Evolutionary conservation across 2,329 filamentous ascomycete species (phyloP), one percentile per base, ranked within the genome.

Genomic region (Dactylellina sp.): DNA sequence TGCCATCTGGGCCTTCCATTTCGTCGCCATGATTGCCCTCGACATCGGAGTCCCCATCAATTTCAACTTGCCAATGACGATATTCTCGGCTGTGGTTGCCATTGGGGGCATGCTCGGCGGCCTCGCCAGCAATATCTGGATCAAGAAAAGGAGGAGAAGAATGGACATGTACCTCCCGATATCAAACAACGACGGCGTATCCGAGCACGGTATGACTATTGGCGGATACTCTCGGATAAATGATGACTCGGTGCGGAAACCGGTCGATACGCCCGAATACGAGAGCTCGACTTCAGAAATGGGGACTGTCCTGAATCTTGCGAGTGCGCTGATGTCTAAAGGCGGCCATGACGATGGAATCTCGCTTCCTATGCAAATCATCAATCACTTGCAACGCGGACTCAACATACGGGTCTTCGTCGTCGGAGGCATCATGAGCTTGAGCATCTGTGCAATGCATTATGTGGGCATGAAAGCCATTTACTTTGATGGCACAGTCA

Each of bases 1-100:
- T 35, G 71, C 71, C 6, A 75, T 75, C n/a, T 75, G 71, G 71
- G 62, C 71, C 0, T 75, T 70, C 28, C 71, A 75, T 52, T 75
- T 75, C 16, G 71, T 75, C 28, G 71, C 71, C 25, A 75, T 75
- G 50, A 75, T 75, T 32, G 71, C 71, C 32, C 52, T 75, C 18
- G 64, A 75, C n/a, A 75, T 70, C 18, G 71, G 71, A 14, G 49
- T 75, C 16, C 71, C 62, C 18, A 57, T 75, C 1, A 42, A 68
- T 11, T 75, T 75, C 52, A 70, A 75, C 44, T n/a, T 70, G 12
- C 63, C 57, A 5, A 59, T 75, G 59, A 75, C 71, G 9, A 61
- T 70, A 32, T 64, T 75, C 44, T 75, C 71, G n/a, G 50, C 63
- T 35, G 32, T 75, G n/a, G 56, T 75, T 46, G 71, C 71, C 16